Evolutionary conservation across 441 rosid species (phyloP).

Genomic region (Jatropha multifida): DNA sequence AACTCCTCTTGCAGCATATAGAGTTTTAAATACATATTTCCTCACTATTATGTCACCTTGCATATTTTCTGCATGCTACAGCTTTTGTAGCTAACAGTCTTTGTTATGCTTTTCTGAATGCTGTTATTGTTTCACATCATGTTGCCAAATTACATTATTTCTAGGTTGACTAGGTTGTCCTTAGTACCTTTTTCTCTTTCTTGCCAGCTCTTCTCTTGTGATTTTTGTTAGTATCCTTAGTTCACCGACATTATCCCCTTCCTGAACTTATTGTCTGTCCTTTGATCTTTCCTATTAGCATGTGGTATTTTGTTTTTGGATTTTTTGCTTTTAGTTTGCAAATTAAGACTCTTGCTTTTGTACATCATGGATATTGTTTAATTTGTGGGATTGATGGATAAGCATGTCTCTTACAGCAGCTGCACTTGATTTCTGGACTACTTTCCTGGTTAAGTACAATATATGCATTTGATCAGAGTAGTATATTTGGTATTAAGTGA

Average conservation of each 20-base stretch:
- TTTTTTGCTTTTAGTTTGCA: not conserved
- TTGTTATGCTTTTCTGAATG: not conserved
- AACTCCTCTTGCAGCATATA: slow-evolving; percentile 3
- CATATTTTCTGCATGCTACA: not conserved
- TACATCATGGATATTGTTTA: not conserved
- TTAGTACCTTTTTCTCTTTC: not conserved
- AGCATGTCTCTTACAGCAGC: not conserved
- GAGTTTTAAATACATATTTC: not conserved
- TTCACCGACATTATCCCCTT: not conserved
- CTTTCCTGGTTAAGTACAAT: not conserved
- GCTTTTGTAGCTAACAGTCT: not conserved
- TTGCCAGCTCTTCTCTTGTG: not conserved
- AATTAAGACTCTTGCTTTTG: not conserved
- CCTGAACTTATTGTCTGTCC: too few relatives aligned
- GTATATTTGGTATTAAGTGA: not conserved
- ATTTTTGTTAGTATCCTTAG: not conserved
- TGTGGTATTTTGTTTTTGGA: not conserved
- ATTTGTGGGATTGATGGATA: not conserved
- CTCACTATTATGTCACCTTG: not conserved
- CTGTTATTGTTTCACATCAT: not conserved
- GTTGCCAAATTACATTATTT: not conserved
- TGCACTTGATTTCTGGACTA: not conserved
- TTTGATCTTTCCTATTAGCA: not conserved
- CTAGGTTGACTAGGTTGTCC: not conserved
- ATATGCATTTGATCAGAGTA: not conserved